phyloP scores from a whole-genome alignment of 2,329 filamentous ascomycete genomes.

The Pseudopithomyces maydicus region DNA sequence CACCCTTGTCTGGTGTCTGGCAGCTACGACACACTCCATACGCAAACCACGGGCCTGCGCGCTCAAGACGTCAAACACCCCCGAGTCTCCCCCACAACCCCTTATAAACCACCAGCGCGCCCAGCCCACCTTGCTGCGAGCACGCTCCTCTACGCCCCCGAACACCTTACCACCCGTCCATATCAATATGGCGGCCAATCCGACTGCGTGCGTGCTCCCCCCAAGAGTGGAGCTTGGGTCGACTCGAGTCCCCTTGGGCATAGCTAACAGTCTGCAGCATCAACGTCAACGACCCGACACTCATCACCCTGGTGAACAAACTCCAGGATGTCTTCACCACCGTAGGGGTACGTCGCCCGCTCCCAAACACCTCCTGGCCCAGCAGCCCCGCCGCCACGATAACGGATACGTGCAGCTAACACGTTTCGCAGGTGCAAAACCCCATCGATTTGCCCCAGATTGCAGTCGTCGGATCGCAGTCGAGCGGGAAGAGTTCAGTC shows the following conservation, averaged over 20 bases:
- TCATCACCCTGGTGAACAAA: constrained; percentile 92
- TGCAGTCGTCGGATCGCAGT: constrained; percentile 96
- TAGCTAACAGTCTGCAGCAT: constrained; percentile 55
- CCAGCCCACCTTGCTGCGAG: not conserved
- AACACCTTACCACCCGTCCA: not conserved
- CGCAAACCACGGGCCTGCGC: constrained; percentile 2
- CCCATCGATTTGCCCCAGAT: constrained; percentile 99
- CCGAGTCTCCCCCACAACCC: not conserved
- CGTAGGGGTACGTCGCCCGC: constrained; percentile 70
- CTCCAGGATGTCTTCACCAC: constrained; percentile 99
- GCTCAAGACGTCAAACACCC: not conserved
- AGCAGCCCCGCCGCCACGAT: constrained; percentile 11
- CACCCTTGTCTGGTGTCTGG: constrained; percentile 2
- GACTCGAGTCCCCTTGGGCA: constrained; percentile 22
- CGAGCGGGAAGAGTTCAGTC: constrained; percentile 98
- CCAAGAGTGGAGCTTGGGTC: constrained; percentile 1
- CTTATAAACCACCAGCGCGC: not conserved
- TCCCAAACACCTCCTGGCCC: not conserved
- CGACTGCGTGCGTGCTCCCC: constrained; percentile 45
- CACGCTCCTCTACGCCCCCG: not conserved
- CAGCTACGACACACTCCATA: constrained; percentile 7
- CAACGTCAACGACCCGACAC: constrained; percentile 72
- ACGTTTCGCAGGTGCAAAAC: constrained; percentile 77
- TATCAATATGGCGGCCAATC: constrained; percentile 45
- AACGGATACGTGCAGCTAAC: constrained; percentile 32